Evolutionary conservation across 306 rosid genomes (phyloP), one percentile per base, ranked within the genome.

Genomic region (Dalbergia cultrata): DNA sequence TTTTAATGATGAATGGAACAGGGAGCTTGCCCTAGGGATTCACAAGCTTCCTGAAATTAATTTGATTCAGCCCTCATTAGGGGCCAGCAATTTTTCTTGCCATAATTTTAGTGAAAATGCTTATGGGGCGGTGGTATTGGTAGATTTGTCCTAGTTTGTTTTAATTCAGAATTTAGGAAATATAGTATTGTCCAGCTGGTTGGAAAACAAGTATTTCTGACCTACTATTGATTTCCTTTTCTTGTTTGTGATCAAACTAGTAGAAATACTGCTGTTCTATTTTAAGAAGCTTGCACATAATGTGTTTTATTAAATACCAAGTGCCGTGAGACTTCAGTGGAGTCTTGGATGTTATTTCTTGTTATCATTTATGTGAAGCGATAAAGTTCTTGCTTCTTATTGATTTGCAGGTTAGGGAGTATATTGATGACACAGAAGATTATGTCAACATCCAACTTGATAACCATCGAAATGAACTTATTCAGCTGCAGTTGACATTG

Each of bases 401-500:
- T 21, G 78, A 54, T 85, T 80, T 91, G 82, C 88, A 95, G 99
- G 99, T 95, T 19, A 90, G 98, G 60, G 98, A 96, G 84, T 96
- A 96, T 85, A 93, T 96, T 11, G 99, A 93, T 62, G 98, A 93
- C 88, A 96, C 99, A 12, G 99, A 96, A 82, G 99, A 96, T 78
- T 96, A 93, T 12, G 97, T 95, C 65, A 95, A 93, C 82, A 95
- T 95, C 76, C 98, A 95, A 84, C 99, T 96, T 41, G 98, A 96
- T 86, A 96, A 92, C 89, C 99, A 96, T 37, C 82, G 97, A 82
- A 96, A 96, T 13, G 98, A 96, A 81, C 98, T 96, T 79, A 96
- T 96, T 88, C 98, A 96, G 85, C 97, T 93, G 72, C 98, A 96
- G 80, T 86, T 96, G 92, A 93, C 91, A 34, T 69, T 93, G 89